These are phyloP conservation scores for Conringia planisiliqua DNA, from an alignment of 345 rosid genomes.

Conservation along the genomic window DNA sequence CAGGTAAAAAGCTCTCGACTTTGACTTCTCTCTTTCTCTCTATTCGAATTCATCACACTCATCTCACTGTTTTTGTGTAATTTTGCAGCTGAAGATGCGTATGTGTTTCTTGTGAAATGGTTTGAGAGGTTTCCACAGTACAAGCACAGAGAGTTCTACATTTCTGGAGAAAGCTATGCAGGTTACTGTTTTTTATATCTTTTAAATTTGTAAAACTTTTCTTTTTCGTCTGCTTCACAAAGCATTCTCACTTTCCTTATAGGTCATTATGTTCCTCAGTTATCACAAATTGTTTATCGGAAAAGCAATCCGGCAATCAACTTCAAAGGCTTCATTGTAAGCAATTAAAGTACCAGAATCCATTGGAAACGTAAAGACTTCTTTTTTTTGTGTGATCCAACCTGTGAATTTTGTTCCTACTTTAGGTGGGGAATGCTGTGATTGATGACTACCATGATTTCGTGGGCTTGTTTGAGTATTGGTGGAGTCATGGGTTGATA, in stretches of 20 bases:
- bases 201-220: background rate
- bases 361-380: background rate
- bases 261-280: conserved; percentile 98
- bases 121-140: conserved; percentile 93
- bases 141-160: conserved; percentile 90
- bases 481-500: conserved; percentile 97
- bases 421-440: conserved; percentile 92
- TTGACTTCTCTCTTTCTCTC: background rate
- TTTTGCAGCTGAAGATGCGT: conserved; percentile 82
- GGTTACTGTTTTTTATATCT: conserved; percentile 36
- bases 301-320: conserved; percentile 66
- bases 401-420: background rate
- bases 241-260: conserved; percentile 6
- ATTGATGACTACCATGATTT: conserved; percentile 87
- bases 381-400: background rate
- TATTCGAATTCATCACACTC: background rate
- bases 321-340: conserved; percentile 93
- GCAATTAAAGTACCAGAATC: background rate
- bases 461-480: conserved; percentile 83
- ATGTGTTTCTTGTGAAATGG: conserved; percentile 77
- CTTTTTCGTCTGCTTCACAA: background rate
- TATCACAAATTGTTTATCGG: conserved; percentile 72
- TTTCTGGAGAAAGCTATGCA: conserved; percentile 96
- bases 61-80: conserved; percentile 6
- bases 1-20: conserved; percentile 45